Evolutionary conservation across 306 rosid species (phyloP), one percentile per base, ranked within the genome.

Genomic region (Erythrophleum fordii): DNA sequence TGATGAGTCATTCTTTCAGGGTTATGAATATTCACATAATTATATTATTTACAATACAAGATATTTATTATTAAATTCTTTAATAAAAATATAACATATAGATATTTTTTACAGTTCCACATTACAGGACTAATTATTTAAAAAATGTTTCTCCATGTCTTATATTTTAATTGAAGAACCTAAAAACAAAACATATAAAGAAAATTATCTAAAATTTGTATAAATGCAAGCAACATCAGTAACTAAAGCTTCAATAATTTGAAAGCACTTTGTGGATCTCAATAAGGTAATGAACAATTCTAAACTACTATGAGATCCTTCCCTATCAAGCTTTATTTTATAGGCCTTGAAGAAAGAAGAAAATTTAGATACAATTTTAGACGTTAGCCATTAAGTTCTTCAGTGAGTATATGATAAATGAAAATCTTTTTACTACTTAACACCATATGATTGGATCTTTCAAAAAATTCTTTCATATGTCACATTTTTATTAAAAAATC

Each of bases 251-350:
- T 84, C 88, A 87, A 56, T 56, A 22, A 56, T 85, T 83, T 87
- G 72, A n/a, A n/a, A n/a, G 85, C 65, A 84, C 75, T 77, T 65
- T 80, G 85, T 77, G 83, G 56, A 85, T 88, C 90, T 94, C 90
- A 89, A 85, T 66, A 82, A 6, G 90, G 86, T 69, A 92, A 13
- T 22, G 94, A 89, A n/a, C 83, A 70, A 58, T 86, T n/a, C 92
- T 29, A 91, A 92, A 77, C 89, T 91, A 56, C 91, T 77, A 92
- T 88, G 37, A 85, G 87, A 88, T 92, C 92, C 80, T 90, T 91
- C 28, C 75, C 55, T 18, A 46, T 85, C 66, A 84, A 42, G 77
- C 84, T 77, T 12, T 94, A 92, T 87, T 90, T 95, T 61, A 93
- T 68, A 20, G 94, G 95, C 64, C 89, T 88, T 79, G 89, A 76